Conservation (phyloP, 768 basidiomycete genomes). For the Russula griseocarnosa region DNA sequence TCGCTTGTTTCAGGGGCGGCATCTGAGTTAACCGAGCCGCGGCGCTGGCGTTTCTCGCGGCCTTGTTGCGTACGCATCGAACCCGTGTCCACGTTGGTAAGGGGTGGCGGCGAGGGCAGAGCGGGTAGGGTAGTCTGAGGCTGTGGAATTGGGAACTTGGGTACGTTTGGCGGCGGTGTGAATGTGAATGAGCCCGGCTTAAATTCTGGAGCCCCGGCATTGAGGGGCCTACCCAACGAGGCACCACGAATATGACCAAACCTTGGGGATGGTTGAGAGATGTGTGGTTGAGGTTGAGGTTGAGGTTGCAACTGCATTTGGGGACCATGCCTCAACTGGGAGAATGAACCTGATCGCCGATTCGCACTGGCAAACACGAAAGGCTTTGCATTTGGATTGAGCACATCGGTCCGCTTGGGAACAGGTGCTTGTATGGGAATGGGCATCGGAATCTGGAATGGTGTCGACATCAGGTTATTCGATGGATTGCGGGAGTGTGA, state of each 20-base stretch:
- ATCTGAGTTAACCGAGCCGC: slow-evolving; percentile 41
- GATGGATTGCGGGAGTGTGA: slow-evolving; percentile 55
- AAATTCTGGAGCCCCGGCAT: slow-evolving; percentile 76
- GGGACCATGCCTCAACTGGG: slow-evolving; percentile 33
- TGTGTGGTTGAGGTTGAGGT: slow-evolving; percentile 11
- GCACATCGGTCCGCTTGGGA: slow-evolving; percentile 34
- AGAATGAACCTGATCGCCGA: slow-evolving; percentile 38
- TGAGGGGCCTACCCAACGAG: slow-evolving; percentile 65
- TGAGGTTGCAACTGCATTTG: slow-evolving; percentile 36
- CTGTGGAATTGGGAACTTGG: slow-evolving; percentile 47
- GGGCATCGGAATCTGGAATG: slow-evolving; percentile 23
- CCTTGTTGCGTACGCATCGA: slow-evolving; percentile 53
- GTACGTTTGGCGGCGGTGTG: slow-evolving; percentile 62
- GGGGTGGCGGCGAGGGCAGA: slow-evolving; percentile 38
- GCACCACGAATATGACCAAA: slow-evolving; percentile 39
- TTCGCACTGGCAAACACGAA: slow-evolving; percentile 65
- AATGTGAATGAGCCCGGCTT: slow-evolving; percentile 76
- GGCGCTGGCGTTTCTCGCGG: slow-evolving; percentile 73
- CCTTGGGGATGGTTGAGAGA: not conserved
- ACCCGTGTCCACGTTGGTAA: slow-evolving; percentile 21
- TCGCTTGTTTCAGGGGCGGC: slow-evolving; percentile 48
- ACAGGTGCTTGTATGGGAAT: slow-evolving; percentile 24
- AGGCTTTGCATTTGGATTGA: slow-evolving; percentile 80
- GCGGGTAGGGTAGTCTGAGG: slow-evolving; percentile 32
- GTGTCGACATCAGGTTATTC: slow-evolving; percentile 24